Evolutionary conservation across 345 rosid species (phyloP).

Genomic region (Eucalyptus regnans): DNA sequence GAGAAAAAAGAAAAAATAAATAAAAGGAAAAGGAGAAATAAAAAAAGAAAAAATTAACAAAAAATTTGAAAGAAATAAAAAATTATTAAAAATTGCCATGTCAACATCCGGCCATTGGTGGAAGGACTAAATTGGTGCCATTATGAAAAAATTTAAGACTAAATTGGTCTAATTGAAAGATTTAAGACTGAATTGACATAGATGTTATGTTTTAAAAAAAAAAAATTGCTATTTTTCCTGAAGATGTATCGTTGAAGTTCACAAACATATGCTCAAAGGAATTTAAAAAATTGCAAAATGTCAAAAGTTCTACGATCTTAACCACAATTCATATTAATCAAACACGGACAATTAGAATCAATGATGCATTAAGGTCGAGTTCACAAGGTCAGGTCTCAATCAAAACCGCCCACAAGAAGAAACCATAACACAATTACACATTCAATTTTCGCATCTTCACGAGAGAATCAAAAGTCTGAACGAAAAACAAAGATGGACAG

Average conservation of each 20-base stretch:
- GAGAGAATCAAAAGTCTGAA: not conserved
- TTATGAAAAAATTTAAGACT: too few species aligned
- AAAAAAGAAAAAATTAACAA: too few species aligned
- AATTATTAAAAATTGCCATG: too few species aligned
- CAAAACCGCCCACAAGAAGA: not conserved
- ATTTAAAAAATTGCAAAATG: not conserved
- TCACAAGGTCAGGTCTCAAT: not conserved
- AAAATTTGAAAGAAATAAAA: too few species aligned
- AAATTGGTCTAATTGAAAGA: too few species aligned
- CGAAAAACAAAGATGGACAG: not conserved
- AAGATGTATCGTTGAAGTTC: not conserved
- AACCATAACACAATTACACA: not conserved
- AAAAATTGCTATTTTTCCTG: too few species aligned
- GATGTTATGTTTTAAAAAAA: too few species aligned
- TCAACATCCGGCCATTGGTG: rapidly evolving
- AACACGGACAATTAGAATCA: not conserved
- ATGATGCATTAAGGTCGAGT: not conserved
- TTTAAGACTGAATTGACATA: too few species aligned
- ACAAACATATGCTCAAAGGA: not conserved
- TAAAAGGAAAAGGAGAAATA: too few species aligned
- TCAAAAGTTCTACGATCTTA: not conserved
- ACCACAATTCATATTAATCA: not conserved
- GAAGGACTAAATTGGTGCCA: too few species aligned
- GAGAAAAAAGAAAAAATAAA: too few species aligned
- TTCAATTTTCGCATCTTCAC: not conserved